Evolutionary conservation across 2,329 filamentous ascomycete genomes (phyloP).

Genomic region (Endoconidiophora laricicola): DNA sequence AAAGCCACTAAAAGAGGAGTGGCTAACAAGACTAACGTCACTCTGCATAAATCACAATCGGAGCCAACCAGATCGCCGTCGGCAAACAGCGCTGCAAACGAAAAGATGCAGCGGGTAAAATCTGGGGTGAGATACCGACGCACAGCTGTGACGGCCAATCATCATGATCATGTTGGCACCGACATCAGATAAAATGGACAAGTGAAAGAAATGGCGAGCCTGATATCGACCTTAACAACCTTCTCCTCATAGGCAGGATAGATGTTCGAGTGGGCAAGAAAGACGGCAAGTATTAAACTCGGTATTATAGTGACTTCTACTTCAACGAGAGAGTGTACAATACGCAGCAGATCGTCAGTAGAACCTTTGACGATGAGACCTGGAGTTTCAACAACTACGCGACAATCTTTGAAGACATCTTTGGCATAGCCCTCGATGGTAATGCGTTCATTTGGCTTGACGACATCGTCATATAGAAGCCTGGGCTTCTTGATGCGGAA

Average conservation of each 20-base stretch:
- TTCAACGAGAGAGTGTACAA: too few relatives aligned
- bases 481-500: too few relatives aligned
- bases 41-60: conserved; percentile 15
- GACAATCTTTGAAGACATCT: too few relatives aligned
- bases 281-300: conserved; percentile 29
- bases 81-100: neutral
- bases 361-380: too few relatives aligned
- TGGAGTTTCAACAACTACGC: too few relatives aligned
- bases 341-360: too few relatives aligned
- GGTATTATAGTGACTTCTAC: too few relatives aligned
- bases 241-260: conserved; percentile 38
- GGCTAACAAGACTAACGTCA: conserved; percentile 18
- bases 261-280: conserved; percentile 55
- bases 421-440: too few relatives aligned
- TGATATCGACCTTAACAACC: conserved; percentile 21
- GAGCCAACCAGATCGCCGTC: neutral
- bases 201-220: conserved; percentile 21
- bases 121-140: conserved; percentile 63
- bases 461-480: too few relatives aligned
- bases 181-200: neutral
- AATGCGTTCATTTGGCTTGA: too few relatives aligned
- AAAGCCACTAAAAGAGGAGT: conserved; percentile 26
- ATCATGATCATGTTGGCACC: conserved; percentile 59
- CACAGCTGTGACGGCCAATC: conserved; percentile 57
- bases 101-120: conserved; percentile 54